Conservation (phyloP, 1,139 yeast species). For the Geotrichum phurueaensis region DNA sequence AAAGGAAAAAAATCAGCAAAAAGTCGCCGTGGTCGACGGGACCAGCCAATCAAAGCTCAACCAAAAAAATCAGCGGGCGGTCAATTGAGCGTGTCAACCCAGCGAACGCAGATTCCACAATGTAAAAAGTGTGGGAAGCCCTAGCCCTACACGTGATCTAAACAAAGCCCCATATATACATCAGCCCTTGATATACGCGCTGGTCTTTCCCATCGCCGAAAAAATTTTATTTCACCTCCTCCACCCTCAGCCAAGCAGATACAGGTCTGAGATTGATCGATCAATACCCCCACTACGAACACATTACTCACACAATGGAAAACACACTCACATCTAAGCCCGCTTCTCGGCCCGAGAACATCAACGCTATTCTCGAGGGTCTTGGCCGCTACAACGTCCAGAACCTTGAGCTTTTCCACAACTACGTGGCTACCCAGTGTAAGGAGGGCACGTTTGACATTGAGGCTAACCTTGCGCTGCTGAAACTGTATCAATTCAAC, state of each 20-base stretch:
- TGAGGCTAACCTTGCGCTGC: conserved; percentile 43
- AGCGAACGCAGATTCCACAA: not conserved
- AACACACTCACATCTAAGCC: conserved; percentile 33
- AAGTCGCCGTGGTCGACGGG: not conserved
- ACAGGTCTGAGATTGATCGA: not conserved
- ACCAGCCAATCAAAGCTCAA: not conserved
- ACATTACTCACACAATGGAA: conserved; percentile 24
- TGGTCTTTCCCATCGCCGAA: not conserved
- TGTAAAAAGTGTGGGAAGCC: not conserved
- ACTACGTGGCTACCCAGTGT: conserved; percentile 40
- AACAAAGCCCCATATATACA: not conserved
- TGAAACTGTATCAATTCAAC: conserved; percentile 41
- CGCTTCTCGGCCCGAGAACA: conserved; percentile 37
- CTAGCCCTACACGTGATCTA: not conserved
- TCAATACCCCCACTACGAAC: not conserved
- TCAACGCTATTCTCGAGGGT: conserved; percentile 37
- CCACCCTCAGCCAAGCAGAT: not conserved
- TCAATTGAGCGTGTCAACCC: not conserved
- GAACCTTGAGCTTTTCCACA: conserved; percentile 41
- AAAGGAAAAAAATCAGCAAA: not conserved
- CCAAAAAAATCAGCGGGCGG: not conserved
- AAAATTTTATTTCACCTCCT: not conserved
- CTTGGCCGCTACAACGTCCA: conserved; percentile 43
- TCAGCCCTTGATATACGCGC: not conserved
- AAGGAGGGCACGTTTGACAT: conserved; percentile 38